Percentiles rank a stretch among this genome's conserved stretches.
These are phyloP conservation scores for Penicillium olsonii DNA, from an alignment of 2,329 filamentous ascomycete species.

Conservation along the genomic window DNA sequence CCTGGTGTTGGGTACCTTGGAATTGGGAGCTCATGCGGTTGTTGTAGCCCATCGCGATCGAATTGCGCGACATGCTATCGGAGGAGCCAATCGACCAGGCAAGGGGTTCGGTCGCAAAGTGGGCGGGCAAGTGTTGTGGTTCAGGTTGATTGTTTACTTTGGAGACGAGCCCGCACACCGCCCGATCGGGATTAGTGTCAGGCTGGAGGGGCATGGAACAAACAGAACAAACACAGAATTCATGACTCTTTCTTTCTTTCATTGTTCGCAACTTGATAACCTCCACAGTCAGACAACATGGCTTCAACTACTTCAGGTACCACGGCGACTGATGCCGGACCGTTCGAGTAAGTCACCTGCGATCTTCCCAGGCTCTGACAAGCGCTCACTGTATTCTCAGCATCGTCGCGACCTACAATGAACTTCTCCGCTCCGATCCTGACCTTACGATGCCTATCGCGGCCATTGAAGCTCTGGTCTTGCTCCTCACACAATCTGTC, in stretches of 20 bases:
- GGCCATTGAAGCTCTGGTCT: constrained; percentile 87
- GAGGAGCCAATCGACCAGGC: constrained; percentile 1
- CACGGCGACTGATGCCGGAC: constrained; percentile 29
- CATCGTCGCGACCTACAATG: constrained; percentile 67
- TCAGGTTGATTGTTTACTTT: constrained; percentile 38
- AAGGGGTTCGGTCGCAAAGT: constrained; percentile 7
- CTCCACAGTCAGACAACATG: constrained; percentile 27
- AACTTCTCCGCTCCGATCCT: constrained; percentile 67
- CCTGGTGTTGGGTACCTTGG: constrained; percentile 50
- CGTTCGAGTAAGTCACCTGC: constrained; percentile 41
- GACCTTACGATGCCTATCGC: constrained; percentile 95
- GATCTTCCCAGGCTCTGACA: not conserved
- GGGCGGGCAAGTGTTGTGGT: constrained; percentile 24
- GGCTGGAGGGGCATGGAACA: constrained; percentile 34
- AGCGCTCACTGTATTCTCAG: constrained; percentile 34
- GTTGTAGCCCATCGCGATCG: constrained; percentile 51
- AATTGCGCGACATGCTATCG: constrained; percentile 2
- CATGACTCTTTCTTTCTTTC: constrained; percentile 20
- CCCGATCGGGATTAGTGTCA: constrained; percentile 31
- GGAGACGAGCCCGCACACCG: constrained; percentile 22
- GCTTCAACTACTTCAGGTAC: constrained; percentile 24
- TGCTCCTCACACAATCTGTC: constrained; percentile 75
- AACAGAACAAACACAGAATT: constrained; percentile 42
- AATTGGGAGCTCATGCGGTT: constrained; percentile 55
- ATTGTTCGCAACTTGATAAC: constrained; percentile 9